Base-by-base conservation (phyloP, 148 eudicot species). In the Dysphania ambrosioides region DNA sequence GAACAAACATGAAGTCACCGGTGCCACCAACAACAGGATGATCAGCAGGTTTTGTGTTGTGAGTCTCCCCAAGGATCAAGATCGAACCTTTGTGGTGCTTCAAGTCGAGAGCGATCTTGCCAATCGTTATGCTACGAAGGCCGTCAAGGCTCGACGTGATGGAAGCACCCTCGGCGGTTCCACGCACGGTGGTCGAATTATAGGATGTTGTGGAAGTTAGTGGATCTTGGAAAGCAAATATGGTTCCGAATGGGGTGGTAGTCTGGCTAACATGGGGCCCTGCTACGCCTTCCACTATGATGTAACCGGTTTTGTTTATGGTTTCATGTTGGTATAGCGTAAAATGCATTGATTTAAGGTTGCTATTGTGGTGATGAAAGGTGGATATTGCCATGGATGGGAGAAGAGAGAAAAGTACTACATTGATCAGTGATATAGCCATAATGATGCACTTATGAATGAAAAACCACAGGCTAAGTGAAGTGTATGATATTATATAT, bases 21-120 rank as follows among this genome's bases (percentile, higher is more conserved):
- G 89, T 86, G 5, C 89, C 89, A 8, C 85, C 89, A n/a, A 81
- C 85, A 8, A 86, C 80, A 34, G 86, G 85, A 55, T 68, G 77
- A 72, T 86, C 83, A 1, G 84, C 74, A 29, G 77, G 78, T 66
- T 77, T 77, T 6, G 68, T 35, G 55, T 82, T 82, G 44, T 79
- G 76, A 19, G 83, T 76, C 4, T 49, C 83, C 27, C 89, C 89
- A 62, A 78, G 83, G 8, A 86, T 47, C 13, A 86, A 83, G 10
- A 86, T 53, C 4, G 89, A 83, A 42, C 89, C 89, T 57, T 75
- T 75, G 63, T 62, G 68, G 2, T 72, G 60, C n/a, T 56, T 79
- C 78, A 83, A 30, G 4, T 67, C 69, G 4, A 86, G 58, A 27
- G 66, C 77, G 49, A 83, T 71, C 79, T 75, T 83, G 27, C 80